Evolutionary conservation across 371 early-diverging fungal genomes (phyloP), one percentile per base, ranked within the genome.

Genomic region (Vittaforma corneae): DNA sequence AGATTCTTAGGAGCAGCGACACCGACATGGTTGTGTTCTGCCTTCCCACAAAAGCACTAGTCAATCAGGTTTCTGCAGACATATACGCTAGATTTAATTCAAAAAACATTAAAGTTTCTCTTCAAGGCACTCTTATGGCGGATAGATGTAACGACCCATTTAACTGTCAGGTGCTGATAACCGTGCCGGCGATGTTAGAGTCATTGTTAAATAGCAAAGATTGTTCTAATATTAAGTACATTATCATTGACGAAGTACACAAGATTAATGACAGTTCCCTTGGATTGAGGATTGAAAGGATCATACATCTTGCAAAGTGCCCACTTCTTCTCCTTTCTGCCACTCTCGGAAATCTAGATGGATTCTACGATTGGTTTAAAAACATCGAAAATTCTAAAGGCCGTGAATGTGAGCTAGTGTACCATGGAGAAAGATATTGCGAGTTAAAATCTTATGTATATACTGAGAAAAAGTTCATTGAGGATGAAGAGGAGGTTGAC

Each of bases 181-280:
- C 83, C 22, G 78, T 84, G 14, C 84, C 84, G 1, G 42, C 58
- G 32, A 77, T 83, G 14, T 55, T 74, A n/a, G 76, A 77, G 37
- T 67, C 71, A 2, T 58, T 74, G 20, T 51, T 79, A 11, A 67
- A 60, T 28, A 57, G 56, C 16, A 53, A 56, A 28, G 50, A 62
- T 52, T 26, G 67, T 5, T 68, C 74, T 22, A 62, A 68, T 40
- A 70, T 84, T 38, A 75, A 71, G 40, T 76, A 82, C 51, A 80
- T 84, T 29, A 81, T 84, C 42, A 77, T 84, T 61, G 84, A 84
- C 66, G 84, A 84, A 64, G 77, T 84, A 32, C 83, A 83, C 60
- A 77, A 74, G 57, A 82, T 84, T 22, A 72, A 72, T 22, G 75
- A 77, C 52, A 64, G 68, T 44, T 73, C 72, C 32, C 74, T 74